phyloP scores from a whole-genome alignment of 805 yeast species.

The Spathaspora passalidarum region DNA sequence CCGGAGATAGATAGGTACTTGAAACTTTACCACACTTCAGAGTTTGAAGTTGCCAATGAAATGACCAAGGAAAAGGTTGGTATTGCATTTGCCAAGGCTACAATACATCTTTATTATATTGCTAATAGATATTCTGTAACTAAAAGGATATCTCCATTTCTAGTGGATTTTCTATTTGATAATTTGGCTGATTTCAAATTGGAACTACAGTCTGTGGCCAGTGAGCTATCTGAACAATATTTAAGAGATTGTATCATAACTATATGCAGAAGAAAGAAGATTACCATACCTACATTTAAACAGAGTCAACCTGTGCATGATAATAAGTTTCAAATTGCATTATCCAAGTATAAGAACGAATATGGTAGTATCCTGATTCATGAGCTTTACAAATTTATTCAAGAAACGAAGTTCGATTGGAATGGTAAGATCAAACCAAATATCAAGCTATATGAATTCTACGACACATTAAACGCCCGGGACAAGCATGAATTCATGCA shows the following conservation, averaged over 20 bases:
- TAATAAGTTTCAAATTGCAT: conserved; percentile 1
- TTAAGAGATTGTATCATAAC: conserved; percentile 3
- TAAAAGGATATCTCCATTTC: neutral
- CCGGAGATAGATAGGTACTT: neutral
- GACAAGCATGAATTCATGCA: conserved; percentile 18
- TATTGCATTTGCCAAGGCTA: neutral
- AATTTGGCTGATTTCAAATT: neutral
- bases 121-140: neutral
- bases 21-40: neutral
- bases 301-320: neutral
- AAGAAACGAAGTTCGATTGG: conserved; percentile 12
- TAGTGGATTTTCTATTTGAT: neutral
- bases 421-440: conserved; percentile 5
- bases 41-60: neutral
- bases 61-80: neutral
- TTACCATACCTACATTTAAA: conserved; percentile 1
- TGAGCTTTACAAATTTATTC: conserved; percentile 22
- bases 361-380: conserved; percentile 20
- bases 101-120: neutral
- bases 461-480: conserved; percentile 13
- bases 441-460: conserved; percentile 16
- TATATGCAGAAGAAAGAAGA: conserved; percentile 1
- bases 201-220: neutral
- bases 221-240: neutral
- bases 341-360: conserved; percentile 12